Evolutionary conservation across 257 asterid genomes (phyloP).

Genomic region (Paulownia fortunei): DNA sequence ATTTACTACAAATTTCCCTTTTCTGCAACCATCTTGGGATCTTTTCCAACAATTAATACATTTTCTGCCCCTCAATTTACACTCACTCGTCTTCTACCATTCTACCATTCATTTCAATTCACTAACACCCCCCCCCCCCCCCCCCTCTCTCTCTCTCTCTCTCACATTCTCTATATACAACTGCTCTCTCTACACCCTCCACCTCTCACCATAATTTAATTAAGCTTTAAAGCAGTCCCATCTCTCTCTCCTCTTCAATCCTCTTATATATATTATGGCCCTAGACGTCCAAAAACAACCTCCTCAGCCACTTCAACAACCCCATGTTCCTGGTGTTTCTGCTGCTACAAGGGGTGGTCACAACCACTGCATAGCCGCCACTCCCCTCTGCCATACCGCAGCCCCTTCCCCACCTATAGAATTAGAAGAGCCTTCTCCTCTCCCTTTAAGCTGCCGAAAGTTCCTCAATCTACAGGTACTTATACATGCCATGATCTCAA

Average conservation of each 20-base stretch:
- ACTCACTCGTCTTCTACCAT: constrained; percentile 41
- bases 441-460: not conserved
- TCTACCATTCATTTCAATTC: constrained; percentile 36
- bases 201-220: constrained; percentile 56
- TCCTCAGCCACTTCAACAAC: constrained; percentile 38
- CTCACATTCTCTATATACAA: no score
- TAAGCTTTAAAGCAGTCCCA: constrained; percentile 60
- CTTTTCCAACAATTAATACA: constrained; percentile 60
- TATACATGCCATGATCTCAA: not conserved
- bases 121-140: constrained; percentile 9
- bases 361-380: constrained; percentile 20
- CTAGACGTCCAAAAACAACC: constrained; percentile 36
- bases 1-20: constrained; percentile 64
- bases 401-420: not conserved
- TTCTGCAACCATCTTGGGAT: constrained; percentile 65
- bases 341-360: constrained; percentile 11
- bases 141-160: constrained; percentile 15
- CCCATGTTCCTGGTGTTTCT: constrained; percentile 21
- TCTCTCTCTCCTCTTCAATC: constrained; percentile 41
- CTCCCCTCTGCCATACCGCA: not conserved
- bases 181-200: constrained; percentile 34
- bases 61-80: constrained; percentile 49
- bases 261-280: constrained; percentile 50
- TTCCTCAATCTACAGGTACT: constrained; percentile 25
- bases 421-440: not conserved